Evolutionary conservation across 2,329 filamentous ascomycete species (phyloP), one percentile per base, ranked within the genome.

Genomic region (Botrytis tulipae): DNA sequence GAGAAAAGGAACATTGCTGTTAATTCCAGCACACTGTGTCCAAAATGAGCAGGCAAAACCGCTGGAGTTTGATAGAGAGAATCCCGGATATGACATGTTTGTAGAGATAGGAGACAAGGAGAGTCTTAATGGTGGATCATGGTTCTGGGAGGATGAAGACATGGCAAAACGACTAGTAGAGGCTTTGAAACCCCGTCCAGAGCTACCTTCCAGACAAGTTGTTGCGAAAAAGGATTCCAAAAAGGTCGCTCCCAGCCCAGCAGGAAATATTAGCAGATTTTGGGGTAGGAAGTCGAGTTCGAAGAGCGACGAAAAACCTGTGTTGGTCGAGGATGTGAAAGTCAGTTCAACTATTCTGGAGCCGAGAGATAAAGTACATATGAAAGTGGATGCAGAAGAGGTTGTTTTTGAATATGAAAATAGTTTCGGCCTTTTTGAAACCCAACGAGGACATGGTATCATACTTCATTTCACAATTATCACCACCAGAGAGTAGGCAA

Each of bases 401-500:
- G 84, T 84, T 3, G 85, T 89, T 4, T 88, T 90, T 80, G 87
- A 89, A 73, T 93, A 91, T 80, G 82, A 97, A 75, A 91, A 89
- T 79, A 92, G 92, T 1, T 84, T 93, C 60, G 93, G 91, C 9
- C 89, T 97, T 42, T 78, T 76, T 63, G 78, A 76, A 9, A 78
- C 76, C 0, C 74, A 80, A 57, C 78, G 72, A 14, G 80, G 79
- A 1, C 80, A 75, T 73, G 77, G 73, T 25, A 78, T 81, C 70
- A 76, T 81, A 12, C 44, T 80, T 32, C 73, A 72, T 54, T 70
- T 80, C 54, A 73, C 54, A 35, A 69, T 79, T 16, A 16, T 60
- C 22, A 44, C 37, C 4, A 59, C 37, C 22, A 42, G 16, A 10
- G 18, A 18, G 14, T 40, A 54, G n/a, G 32, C 4, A 22, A 40